These are phyloP conservation scores for Penicillium corylophilum DNA, from an alignment of 2,329 filamentous ascomycete species.

Conservation along the genomic window DNA sequence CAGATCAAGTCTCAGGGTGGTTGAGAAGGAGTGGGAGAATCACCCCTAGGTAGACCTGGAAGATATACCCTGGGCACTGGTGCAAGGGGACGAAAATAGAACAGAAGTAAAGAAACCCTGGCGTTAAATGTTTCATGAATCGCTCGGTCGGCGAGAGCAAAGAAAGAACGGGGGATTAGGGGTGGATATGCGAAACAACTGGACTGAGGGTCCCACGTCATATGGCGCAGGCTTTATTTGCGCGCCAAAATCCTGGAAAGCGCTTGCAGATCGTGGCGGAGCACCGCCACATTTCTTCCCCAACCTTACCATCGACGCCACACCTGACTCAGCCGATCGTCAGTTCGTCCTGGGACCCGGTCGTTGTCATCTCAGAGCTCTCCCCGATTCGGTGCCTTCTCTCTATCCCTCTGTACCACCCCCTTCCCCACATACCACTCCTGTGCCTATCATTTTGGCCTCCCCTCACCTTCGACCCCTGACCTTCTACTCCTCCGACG, in stretches of 20 bases:
- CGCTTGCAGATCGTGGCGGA: slow-evolving; percentile 18
- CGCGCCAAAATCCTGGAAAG: slow-evolving; percentile 17
- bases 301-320: slow-evolving; percentile 1
- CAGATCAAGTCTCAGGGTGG: neutral
- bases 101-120: neutral
- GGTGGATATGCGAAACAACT: slow-evolving; percentile 7
- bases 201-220: slow-evolving; percentile 22
- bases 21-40: neutral
- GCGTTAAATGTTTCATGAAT: slow-evolving; percentile 9
- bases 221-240: slow-evolving; percentile 7
- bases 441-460: neutral
- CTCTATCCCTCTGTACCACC: neutral
- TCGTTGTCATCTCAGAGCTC: neutral
- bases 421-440: slow-evolving; percentile 3
- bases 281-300: slow-evolving; percentile 11
- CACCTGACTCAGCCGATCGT: slow-evolving; percentile 21
- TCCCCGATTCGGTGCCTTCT: slow-evolving; percentile 4
- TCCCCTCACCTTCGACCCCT: neutral
- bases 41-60: neutral
- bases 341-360: neutral
- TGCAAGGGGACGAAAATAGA: slow-evolving; percentile 12
- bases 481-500: neutral
- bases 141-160: slow-evolving; percentile 2
- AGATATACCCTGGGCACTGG: slow-evolving; percentile 2
- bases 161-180: neutral